Evolutionary conservation across 768 basidiomycete species (phyloP), one percentile per base, ranked within the genome.

Genomic region (Boletus subparvulus): DNA sequence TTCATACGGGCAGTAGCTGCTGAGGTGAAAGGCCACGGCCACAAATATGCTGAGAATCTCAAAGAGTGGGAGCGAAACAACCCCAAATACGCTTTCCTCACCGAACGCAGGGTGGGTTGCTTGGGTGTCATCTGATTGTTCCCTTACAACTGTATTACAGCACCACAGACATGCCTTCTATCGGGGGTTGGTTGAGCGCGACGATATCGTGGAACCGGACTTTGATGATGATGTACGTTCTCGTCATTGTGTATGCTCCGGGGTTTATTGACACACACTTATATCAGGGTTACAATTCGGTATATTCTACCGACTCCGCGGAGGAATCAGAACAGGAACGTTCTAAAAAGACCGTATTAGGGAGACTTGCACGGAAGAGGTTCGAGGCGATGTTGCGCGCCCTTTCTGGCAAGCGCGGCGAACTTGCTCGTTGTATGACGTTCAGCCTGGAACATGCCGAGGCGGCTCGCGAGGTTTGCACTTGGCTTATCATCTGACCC

Each of bases 401-500:
- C 8, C 75, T 98, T 65, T 87, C 86, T 8, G 94, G 94, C 3
- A 86, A 87, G 64, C 78, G 94, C 55, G 94, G 91, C 6, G 93
- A 95, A 71, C 85, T 98, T 39, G 97, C 93, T 33, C 80, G 94
- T 24, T 94, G 91, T 58, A 99, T 98, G 97, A 84, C 89, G n/a
- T 98, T 98, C 69, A 92, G 94, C 60, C 78, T 99, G 42, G 93
- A 95, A 69, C 94, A 96, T 66, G 96, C 95, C 1, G 96, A 98
- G 72, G 94, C 94, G 17, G 94, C 95, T 17, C 85, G 88, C 54
- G 95, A 97, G 79, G 95, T 94, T 64, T 56, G 69, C 71, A 39
- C 19, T 26, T 49, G 19, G 26, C 14, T 30, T 8, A 35, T 32
- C 26, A 11, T 19, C 16, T 11, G 41, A 10, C 49, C 39, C 28